Evolutionary conservation across 2,329 filamentous ascomycete genomes (phyloP).

Genomic region (Ascochyta lentis): DNA sequence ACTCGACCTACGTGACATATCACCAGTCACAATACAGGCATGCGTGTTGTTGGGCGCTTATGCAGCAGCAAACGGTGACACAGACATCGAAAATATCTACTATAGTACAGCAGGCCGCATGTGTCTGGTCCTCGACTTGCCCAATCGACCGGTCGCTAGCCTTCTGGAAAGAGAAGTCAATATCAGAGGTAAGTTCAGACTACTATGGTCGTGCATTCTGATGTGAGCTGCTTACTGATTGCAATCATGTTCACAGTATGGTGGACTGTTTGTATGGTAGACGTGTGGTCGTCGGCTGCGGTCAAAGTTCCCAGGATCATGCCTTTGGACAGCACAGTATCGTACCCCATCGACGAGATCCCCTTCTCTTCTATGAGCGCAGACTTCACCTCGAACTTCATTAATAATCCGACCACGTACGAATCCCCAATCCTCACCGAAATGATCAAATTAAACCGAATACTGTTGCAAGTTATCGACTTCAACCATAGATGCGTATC

Average conservation of each 20-base stretch:
- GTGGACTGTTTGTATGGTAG: constrained; percentile 36
- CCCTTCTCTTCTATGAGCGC: constrained; percentile 29
- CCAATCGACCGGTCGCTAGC: constrained; percentile 27
- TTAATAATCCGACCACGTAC: constrained; percentile 13
- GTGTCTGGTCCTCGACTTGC: constrained; percentile 29
- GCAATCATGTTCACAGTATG: constrained; percentile 10
- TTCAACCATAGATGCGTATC: constrained; percentile 33
- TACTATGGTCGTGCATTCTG: background rate
- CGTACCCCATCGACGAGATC: constrained; percentile 32
- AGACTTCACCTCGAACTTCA: constrained; percentile 18
- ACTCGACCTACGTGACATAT: constrained; percentile 28
- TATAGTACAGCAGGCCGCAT: constrained; percentile 33
- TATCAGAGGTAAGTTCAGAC: constrained; percentile 22
- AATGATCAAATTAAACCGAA: constrained; percentile 34
- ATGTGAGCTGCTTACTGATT: background rate
- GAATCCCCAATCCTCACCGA: constrained; percentile 33
- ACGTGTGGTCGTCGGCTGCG: constrained; percentile 35
- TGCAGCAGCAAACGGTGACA: constrained; percentile 32
- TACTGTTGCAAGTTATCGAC: constrained; percentile 31
- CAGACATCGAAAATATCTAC: constrained; percentile 33
- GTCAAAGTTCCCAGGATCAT: constrained; percentile 31
- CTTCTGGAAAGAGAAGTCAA: constrained; percentile 32
- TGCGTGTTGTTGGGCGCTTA: constrained; percentile 32
- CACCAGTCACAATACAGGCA: constrained; percentile 25
- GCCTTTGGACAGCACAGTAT: constrained; percentile 27